A percentile compares a stretch with the other conserved stretches of the same genome.
Evolutionary conservation across 495 filamentous ascomycete species (phyloP).

Genomic region (Xylaria bambusicola): DNA sequence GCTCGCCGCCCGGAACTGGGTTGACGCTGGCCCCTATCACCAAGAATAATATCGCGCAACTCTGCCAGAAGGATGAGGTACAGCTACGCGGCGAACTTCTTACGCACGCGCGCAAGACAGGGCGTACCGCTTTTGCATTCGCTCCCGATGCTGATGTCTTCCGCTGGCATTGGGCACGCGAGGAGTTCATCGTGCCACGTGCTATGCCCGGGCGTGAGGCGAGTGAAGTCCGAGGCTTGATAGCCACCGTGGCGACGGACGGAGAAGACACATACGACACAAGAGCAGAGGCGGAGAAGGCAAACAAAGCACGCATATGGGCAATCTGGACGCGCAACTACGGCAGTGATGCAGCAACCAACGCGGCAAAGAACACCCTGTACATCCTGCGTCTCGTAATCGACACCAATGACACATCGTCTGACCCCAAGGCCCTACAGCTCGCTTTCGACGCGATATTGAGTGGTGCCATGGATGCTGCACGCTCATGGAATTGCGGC

Average conservation of each 20-base stretch:
- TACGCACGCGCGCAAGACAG: constrained; percentile 18
- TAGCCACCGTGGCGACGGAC: constrained; percentile 35
- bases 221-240: constrained; percentile 65
- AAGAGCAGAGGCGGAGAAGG: constrained; percentile 4
- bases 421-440: constrained; percentile 42
- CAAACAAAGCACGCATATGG: constrained; percentile 60
- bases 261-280: constrained; percentile 21
- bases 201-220: constrained; percentile 36
- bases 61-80: constrained; percentile 61
- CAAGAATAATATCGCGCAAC: constrained; percentile 52
- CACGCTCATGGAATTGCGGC: constrained; percentile 42
- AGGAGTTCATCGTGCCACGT: constrained; percentile 74
- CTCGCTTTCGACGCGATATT: constrained; percentile 60
- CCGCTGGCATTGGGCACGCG: constrained; percentile 83
- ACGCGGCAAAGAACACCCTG: constrained; percentile 63
- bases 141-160: constrained; percentile 72
- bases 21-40: constrained; percentile 40
- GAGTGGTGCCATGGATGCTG: constrained; percentile 42
- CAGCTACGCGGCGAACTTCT: constrained; percentile 45
- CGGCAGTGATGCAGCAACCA: constrained; percentile 35
- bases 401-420: constrained; percentile 55
- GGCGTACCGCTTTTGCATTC: constrained; percentile 62
- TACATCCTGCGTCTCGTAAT: constrained; percentile 79
- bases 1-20: not conserved
- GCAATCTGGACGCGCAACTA: constrained; percentile 81